Conservation (phyloP, 257 asterid species). For the Solanum microdontum region DNA sequence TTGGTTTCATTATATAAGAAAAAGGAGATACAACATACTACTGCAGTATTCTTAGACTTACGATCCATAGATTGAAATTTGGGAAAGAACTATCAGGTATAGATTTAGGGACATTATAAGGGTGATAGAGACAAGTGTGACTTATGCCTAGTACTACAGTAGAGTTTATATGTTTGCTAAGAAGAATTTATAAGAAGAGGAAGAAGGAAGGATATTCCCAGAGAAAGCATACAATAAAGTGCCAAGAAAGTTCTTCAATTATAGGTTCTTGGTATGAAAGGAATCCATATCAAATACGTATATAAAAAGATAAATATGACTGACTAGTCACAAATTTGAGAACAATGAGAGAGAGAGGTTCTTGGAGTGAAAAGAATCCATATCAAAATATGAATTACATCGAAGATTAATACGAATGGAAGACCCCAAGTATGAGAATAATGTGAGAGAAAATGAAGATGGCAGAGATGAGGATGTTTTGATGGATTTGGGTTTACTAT, state of each 20-base stretch:
- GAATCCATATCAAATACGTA: neutral
- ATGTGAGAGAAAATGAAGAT: neutral
- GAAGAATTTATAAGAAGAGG: neutral
- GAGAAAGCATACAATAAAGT: neutral
- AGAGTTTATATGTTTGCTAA: neutral
- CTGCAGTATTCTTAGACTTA: neutral
- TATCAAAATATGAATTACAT: neutral
- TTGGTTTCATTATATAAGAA: neutral
- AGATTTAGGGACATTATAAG: neutral
- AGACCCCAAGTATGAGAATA: neutral
- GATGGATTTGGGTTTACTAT: no score
- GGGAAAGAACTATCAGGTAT: neutral
- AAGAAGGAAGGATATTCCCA: neutral
- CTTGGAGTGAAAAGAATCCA: neutral
- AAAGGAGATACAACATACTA: neutral
- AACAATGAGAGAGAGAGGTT: neutral
- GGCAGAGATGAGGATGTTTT: no score
- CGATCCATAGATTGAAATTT: neutral
- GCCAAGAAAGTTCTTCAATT: neutral
- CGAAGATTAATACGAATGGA: neutral
- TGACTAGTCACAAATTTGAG: neutral
- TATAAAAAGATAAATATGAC: neutral
- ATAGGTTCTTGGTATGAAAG: neutral
- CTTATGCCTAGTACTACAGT: neutral
- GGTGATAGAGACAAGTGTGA: neutral